Percentiles rank a stretch among this genome's conserved stretches.
phyloP scores from a whole-genome alignment of 2,329 filamentous ascomycete species.

The Diplodia scrobiculata region DNA sequence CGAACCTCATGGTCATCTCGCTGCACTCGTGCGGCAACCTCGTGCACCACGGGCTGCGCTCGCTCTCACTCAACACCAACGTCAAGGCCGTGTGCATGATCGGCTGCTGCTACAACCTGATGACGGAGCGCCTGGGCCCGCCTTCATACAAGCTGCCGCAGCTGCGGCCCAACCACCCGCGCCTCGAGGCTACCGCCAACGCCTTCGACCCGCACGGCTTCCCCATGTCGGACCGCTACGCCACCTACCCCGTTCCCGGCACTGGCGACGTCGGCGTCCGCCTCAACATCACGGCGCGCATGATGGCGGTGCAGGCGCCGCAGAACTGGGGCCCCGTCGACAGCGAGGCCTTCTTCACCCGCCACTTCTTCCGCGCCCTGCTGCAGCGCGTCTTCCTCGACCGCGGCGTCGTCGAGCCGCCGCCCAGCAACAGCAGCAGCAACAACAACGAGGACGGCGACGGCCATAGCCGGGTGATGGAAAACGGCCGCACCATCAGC shows the following conservation, averaged over 20 bases:
- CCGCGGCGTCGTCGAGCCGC: conserved; percentile 69
- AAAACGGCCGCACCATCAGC: conserved; percentile 37
- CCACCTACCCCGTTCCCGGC: conserved; percentile 46
- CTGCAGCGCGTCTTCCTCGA: conserved; percentile 93
- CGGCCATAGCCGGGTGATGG: conserved; percentile 38
- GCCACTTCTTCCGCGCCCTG: conserved; percentile 89
- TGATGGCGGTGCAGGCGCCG: conserved; percentile 97
- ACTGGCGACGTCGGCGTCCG: conserved; percentile 61
- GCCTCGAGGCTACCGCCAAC: conserved; percentile 67
- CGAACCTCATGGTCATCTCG: conserved; percentile 79
- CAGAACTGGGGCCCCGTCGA: conserved; percentile 84
- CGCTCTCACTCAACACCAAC: conserved; percentile 77
- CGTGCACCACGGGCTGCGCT: conserved; percentile 90
- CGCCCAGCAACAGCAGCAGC: conserved; percentile 37
- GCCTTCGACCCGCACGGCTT: conserved; percentile 88
- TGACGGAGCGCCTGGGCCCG: conserved; percentile 85
- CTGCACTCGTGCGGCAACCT: conserved; percentile 97
- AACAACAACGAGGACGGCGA: conserved; percentile 45
- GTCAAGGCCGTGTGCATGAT: conserved; percentile 93
- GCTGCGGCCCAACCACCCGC: conserved; percentile 71
- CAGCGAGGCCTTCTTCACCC: conserved; percentile 83
- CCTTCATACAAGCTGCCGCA: conserved; percentile 82
- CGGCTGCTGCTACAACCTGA: conserved; percentile 95
- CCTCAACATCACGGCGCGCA: conserved; percentile 92
- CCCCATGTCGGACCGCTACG: conserved; percentile 78